Evolutionary conservation across 2,329 filamentous ascomycete species (phyloP).

Genomic region (Ustilaginoidea virens): DNA sequence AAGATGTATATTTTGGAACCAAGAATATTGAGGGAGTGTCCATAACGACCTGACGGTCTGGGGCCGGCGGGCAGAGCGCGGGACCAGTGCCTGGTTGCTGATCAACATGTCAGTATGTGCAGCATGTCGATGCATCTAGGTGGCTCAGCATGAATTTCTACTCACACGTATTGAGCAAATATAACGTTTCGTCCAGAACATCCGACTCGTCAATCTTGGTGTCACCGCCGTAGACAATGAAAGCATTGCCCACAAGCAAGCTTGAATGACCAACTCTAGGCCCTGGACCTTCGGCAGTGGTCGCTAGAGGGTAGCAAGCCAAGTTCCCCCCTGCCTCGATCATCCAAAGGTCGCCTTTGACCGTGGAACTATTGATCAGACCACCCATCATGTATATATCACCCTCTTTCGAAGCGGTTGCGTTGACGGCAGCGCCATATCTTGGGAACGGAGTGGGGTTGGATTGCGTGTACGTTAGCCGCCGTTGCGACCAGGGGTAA

Average conservation of each 20-base stretch:
- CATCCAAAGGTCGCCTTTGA: slow-evolving; percentile 97
- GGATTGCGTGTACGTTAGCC: slow-evolving; percentile 69
- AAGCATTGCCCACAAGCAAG: slow-evolving; percentile 90
- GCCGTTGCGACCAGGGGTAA: slow-evolving; percentile 91
- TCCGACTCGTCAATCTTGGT: slow-evolving; percentile 94
- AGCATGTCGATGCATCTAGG: neutral
- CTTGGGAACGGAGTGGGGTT: slow-evolving; percentile 82
- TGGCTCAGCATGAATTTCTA: slow-evolving; percentile 9
- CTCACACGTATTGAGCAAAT: slow-evolving; percentile 94
- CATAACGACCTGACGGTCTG: slow-evolving; percentile 80
- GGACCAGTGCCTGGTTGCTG: slow-evolving; percentile 97
- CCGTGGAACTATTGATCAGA: slow-evolving; percentile 83
- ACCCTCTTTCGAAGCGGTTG: slow-evolving; percentile 85
- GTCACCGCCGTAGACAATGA: slow-evolving; percentile 97
- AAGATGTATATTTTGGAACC: slow-evolving; percentile 97
- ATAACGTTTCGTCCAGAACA: slow-evolving; percentile 83
- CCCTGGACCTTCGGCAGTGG: slow-evolving; percentile 84
- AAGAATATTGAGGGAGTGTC: slow-evolving; percentile 89
- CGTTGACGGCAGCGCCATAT: slow-evolving; percentile 93
- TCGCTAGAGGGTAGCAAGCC: slow-evolving; percentile 81
- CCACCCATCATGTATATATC: slow-evolving; percentile 97
- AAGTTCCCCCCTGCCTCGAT: slow-evolving; percentile 80
- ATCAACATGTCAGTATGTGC: slow-evolving; percentile 7
- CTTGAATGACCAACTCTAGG: slow-evolving; percentile 90
- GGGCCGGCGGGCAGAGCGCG: slow-evolving; percentile 76